Evolutionary conservation across 805 yeast species (phyloP).

Genomic region (Candida chilensis): DNA sequence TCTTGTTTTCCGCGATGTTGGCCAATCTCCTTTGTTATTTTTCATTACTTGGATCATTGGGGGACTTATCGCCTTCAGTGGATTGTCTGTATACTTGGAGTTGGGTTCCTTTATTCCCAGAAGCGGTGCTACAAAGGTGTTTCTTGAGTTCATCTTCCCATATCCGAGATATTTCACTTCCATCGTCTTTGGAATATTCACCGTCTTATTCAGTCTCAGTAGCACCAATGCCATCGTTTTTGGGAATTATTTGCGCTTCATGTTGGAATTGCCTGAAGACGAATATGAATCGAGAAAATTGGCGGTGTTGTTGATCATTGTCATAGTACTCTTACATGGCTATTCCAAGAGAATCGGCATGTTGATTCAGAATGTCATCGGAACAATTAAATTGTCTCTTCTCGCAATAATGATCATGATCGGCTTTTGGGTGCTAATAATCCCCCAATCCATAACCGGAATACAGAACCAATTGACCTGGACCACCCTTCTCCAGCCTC

Average conservation of each 20-base stretch:
- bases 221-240: conserved; percentile 49
- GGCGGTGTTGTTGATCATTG: conserved; percentile 23
- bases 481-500: conserved; percentile 15
- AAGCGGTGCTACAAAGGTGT: conserved; percentile 33
- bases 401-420: conserved; percentile 45
- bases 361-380: conserved; percentile 50
- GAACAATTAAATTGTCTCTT: conserved; percentile 48
- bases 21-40: conserved; percentile 25
- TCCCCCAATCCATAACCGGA: conserved; percentile 26
- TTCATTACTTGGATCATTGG: conserved; percentile 28
- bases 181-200: conserved; percentile 37
- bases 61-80: conserved; percentile 24
- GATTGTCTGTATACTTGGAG: conserved; percentile 30
- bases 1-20: conserved; percentile 28
- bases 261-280: no score
- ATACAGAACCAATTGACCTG: conserved; percentile 19
- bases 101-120: conserved; percentile 30
- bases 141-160: conserved; percentile 33
- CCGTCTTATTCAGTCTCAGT: conserved; percentile 46
- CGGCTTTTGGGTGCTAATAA: conserved; percentile 47
- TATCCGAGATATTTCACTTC: conserved; percentile 47
- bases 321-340: conserved; percentile 40
- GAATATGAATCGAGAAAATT: no score
- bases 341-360: conserved; percentile 53
- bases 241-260: conserved; percentile 57